Percentiles rank a stretch among this genome's conserved stretches.
Evolutionary conservation across 2,329 filamentous ascomycete genomes (phyloP).

Genomic region (Fusarium bactridioides): DNA sequence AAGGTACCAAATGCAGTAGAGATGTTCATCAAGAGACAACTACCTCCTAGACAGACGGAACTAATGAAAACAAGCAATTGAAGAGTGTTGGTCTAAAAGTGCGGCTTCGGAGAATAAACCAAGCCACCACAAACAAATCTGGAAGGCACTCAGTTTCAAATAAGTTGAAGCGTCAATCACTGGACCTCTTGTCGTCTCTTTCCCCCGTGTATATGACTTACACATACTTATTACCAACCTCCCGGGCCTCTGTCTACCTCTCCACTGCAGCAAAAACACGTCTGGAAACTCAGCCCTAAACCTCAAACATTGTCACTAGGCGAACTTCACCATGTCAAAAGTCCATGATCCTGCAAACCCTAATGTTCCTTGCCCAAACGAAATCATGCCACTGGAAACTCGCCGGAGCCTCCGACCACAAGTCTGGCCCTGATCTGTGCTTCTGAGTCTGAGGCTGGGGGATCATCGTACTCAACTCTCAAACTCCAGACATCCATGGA

Average conservation of each 20-base stretch:
- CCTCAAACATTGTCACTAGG: neutral
- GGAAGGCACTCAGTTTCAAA: constrained; percentile 4
- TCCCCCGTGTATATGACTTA: neutral
- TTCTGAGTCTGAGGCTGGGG: neutral
- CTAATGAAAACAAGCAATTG: neutral
- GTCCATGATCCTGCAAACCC: neutral
- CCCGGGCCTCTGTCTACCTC: neutral
- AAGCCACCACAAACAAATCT: constrained; percentile 3
- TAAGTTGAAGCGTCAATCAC: neutral
- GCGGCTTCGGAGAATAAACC: constrained; percentile 24
- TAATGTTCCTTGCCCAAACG: neutral
- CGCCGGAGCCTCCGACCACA: neutral
- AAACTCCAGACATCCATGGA: neutral
- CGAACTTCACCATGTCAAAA: neutral
- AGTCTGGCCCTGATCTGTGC: neutral
- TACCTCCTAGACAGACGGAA: neutral
- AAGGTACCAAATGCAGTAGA: neutral
- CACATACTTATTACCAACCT: constrained; percentile 5
- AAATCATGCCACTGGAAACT: neutral
- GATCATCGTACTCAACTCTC: neutral
- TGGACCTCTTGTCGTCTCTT: constrained; percentile 6
- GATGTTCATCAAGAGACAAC: neutral
- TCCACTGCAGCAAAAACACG: neutral
- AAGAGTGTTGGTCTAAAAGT: neutral
- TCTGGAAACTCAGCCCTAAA: constrained; percentile 3